Base-by-base conservation (phyloP, 257 asterid species). In the Leonotis leonurus region DNA sequence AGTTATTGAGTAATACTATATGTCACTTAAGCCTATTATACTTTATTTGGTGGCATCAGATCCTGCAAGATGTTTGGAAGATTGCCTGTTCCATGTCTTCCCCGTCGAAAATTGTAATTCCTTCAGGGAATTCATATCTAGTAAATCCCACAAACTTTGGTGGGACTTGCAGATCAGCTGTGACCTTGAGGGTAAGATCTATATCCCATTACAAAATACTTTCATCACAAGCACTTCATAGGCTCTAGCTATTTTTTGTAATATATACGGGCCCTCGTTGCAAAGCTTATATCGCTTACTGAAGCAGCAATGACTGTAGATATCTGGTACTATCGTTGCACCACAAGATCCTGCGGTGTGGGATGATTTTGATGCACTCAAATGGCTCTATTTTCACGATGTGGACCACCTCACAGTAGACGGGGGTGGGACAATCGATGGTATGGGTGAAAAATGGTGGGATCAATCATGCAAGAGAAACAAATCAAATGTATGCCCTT, bases 371-470 rank as follows among this genome's bases (percentile, higher is more conserved):
- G 71, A 85, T 67, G 65, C 72, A 35, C 85, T 70, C 62, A 82
- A 80, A 71, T 92, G 99, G 99, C 83, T 92, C 60, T 84, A 92
- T 78, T 89, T 92, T 40, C 85, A 72, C 64, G 70, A 74, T 2
- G 83, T 89, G 69, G 60, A 85, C 51, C 33, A 77, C 70, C 87
- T 92, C 51, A 81, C 75, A 9, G 70, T 92, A 16, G 89, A 84
- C 73, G 98, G 98, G 16, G 78, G 86, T 53, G 97, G 98, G 21
- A 33, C 39, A 1, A 78, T 92, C 41, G 63, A 92, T 20, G 98
- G 98, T 21, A 77, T 51, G 76, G 97, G 97, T 20, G 49, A 62
- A 4, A 52, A 82, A 77, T 92, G 97, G 97, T 92, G 98, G 98
- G 82, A 87, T 46, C 83, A 69, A 39, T 92, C 98, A 2, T 92